phyloP scores from a whole-genome alignment of 225 moss, liverwort and hornwort species.

The Thuidium tamariscinum region DNA sequence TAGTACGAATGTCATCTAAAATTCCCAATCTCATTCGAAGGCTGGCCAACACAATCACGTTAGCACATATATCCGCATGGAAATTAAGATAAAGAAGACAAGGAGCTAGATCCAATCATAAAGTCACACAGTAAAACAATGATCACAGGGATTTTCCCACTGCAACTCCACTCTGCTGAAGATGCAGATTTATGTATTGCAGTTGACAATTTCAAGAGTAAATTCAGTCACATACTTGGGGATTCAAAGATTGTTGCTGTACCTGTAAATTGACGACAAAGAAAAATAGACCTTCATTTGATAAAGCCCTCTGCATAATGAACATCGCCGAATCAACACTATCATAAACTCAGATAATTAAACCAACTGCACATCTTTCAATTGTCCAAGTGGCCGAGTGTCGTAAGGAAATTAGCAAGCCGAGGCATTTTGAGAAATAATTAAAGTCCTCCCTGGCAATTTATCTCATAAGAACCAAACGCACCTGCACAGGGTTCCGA shows the following conservation, averaged over 20 bases:
- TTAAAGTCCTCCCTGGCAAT: background rate
- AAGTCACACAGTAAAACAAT: background rate
- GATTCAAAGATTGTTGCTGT: background rate
- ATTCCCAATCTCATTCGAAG: background rate
- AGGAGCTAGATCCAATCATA: background rate
- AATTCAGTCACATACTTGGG: background rate
- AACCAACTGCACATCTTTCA: background rate
- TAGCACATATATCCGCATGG: background rate
- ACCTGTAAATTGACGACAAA: constrained; percentile 74
- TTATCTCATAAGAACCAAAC: background rate
- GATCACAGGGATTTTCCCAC: background rate
- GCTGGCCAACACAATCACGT: background rate
- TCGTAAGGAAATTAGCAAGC: background rate
- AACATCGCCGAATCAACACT: background rate
- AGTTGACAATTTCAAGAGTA: background rate
- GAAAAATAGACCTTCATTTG: constrained; percentile 47
- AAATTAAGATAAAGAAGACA: background rate
- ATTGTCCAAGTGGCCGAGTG: background rate
- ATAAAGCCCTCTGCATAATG: constrained; percentile 37
- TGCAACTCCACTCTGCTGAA: background rate
- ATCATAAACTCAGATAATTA: background rate
- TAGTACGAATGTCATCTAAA: background rate
- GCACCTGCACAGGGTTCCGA: constrained; percentile 53
- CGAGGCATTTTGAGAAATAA: background rate
- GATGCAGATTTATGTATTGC: background rate